Conservation (phyloP, 805 yeast species). For the Candida arabinofermentans region DNA sequence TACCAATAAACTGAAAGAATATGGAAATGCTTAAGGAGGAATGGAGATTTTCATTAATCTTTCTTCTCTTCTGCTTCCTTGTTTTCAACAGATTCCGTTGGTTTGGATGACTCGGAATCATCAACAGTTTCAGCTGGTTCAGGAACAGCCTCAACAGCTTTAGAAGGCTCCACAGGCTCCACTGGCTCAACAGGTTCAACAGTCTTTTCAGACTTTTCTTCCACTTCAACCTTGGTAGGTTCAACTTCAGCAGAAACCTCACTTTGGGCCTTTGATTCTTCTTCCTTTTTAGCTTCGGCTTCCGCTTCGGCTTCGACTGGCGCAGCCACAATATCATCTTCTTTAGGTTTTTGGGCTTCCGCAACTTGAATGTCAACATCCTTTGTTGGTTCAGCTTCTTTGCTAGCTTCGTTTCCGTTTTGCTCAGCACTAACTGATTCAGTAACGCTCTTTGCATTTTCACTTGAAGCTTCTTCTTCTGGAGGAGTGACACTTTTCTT, state of each 20-base stretch:
- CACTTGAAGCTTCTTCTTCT: background rate
- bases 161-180: too few species aligned
- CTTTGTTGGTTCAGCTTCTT: background rate
- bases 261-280: too few species aligned
- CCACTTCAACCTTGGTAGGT: too few species aligned
- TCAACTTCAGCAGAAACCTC: background rate
- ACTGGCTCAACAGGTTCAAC: background rate
- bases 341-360: background rate
- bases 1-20: background rate
- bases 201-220: background rate
- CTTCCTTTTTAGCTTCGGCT: background rate
- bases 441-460: background rate
- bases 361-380: background rate
- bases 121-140: background rate
- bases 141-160: background rate
- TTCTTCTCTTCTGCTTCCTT: background rate
- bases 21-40: background rate
- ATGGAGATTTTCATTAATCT: background rate
- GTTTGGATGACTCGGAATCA: too few species aligned
- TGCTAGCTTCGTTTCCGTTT: background rate
- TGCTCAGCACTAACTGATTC: background rate
- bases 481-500: background rate
- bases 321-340: background rate
- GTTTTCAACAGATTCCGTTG: too few species aligned
- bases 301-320: background rate